Evolutionary conservation across 2,329 filamentous ascomycete species (phyloP), one percentile per base, ranked within the genome.

Genomic region (Colletotrichum horii): DNA sequence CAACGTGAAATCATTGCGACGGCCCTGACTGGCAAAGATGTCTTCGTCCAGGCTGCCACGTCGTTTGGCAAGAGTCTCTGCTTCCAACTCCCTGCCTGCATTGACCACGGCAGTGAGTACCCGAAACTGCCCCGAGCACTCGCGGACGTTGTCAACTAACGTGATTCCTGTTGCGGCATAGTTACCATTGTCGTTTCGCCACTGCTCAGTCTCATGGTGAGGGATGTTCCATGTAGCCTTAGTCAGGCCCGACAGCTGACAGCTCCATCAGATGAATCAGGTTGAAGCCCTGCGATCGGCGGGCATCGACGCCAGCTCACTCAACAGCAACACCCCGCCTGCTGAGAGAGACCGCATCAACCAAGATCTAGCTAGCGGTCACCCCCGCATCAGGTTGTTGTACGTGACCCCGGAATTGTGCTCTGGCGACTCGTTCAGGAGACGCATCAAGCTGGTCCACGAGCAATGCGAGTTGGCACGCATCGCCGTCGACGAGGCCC

Each of bases 401-500:
- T 98, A 98, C 81, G 96, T 98, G 8, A 98, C 96, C 0, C 96
- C 96, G 0, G 96, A 98, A 83, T 91, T 96, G 74, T 98, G 96
- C 83, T 92, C 94, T 38, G 91, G 92, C 6, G 91, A 95, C 76
- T 89, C 90, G 73, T 98, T 98, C 83, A 94, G 96, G 52, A 91
- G 92, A 76, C 91, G 93, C 65, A 87, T 98, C 11, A 89, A 91
- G 76, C 87, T 94, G 6, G 93, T 98, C 16, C 88, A 98, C 81
- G 87, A 92, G 74, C 96, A 98, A 83, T 91, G 91, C 73, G 95
- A 98, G 84, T 90, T 98, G n/a, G 93, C 94, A 12, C 92, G 96
- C 16, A 92, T 98, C 77, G 96, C 94, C 64, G 93, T 98, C 73
- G 96, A 98, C 81, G 96, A 98, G 85, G 96, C 96, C 3, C 96